phyloP scores from a whole-genome alignment of 257 asterid species.

The Scutellaria galericulata region DNA sequence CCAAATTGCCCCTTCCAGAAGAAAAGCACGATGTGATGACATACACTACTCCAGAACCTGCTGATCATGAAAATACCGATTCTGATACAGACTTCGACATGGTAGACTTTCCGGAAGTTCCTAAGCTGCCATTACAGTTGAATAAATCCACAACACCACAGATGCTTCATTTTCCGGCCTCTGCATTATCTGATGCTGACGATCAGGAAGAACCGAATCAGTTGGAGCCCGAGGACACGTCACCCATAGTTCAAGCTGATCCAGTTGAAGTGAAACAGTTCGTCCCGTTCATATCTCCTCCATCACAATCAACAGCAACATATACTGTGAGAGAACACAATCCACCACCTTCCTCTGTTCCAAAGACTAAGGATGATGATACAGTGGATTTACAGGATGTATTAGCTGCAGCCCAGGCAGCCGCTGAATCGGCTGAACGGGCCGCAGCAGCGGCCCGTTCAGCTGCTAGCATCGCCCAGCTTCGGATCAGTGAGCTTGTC shows the following conservation, averaged over 20 bases:
- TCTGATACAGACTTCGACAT: slow-evolving; percentile 67
- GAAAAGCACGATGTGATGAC: slow-evolving; percentile 55
- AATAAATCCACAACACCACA: slow-evolving; percentile 61
- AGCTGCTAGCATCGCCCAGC: slow-evolving; percentile 87
- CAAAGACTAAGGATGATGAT: slow-evolving; percentile 42
- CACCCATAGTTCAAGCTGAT: slow-evolving; percentile 22
- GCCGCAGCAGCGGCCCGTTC: slow-evolving; percentile 96
- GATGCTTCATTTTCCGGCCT: slow-evolving; percentile 87
- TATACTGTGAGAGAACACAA: slow-evolving; percentile 36
- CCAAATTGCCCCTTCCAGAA: slow-evolving; percentile 66
- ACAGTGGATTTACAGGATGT: slow-evolving; percentile 71
- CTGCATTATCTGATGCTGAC: slow-evolving; percentile 69
- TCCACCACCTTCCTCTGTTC: slow-evolving; percentile 39
- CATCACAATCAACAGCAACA: slow-evolving; percentile 47
- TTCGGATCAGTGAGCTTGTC: slow-evolving; percentile 70
- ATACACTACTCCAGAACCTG: slow-evolving; percentile 48
- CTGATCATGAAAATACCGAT: slow-evolving; percentile 48
- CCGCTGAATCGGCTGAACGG: slow-evolving; percentile 86
- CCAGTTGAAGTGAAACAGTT: slow-evolving; percentile 55
- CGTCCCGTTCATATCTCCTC: slow-evolving; percentile 69
- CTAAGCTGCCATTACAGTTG: slow-evolving; percentile 63
- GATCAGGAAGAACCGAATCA: slow-evolving; percentile 53
- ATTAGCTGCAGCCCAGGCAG: slow-evolving; percentile 86
- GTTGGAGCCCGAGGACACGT: slow-evolving; percentile 38
- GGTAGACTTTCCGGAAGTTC: slow-evolving; percentile 82